phyloP scores from a whole-genome alignment of 805 yeast species.

The Lipomyces lipofer region DNA sequence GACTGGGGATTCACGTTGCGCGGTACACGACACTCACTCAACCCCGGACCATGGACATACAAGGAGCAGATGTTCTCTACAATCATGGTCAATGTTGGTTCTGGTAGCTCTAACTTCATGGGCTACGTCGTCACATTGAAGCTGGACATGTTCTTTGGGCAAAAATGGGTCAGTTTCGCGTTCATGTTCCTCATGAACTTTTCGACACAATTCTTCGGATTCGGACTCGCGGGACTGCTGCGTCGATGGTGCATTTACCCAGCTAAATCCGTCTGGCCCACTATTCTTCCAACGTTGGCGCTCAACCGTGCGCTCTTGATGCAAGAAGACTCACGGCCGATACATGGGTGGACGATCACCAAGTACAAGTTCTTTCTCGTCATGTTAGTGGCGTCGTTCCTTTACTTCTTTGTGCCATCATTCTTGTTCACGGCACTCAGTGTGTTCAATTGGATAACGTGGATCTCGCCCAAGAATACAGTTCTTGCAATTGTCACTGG shows the following conservation, averaged over 20 bases:
- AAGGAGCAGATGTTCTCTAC: slow-evolving; percentile 66
- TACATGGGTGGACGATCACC: slow-evolving; percentile 63
- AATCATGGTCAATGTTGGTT: slow-evolving; percentile 35
- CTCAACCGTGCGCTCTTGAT: slow-evolving; percentile 51
- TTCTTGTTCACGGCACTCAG: slow-evolving; percentile 60
- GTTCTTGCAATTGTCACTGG: slow-evolving; percentile 56
- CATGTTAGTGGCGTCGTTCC: slow-evolving; percentile 44
- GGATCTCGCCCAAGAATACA: slow-evolving; percentile 56
- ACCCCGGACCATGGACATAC: slow-evolving; percentile 60
- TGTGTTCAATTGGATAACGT: slow-evolving; percentile 57
- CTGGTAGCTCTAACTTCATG: slow-evolving; percentile 41
- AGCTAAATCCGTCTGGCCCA: slow-evolving; percentile 56
- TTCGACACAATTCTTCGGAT: slow-evolving; percentile 64
- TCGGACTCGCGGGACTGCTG: slow-evolving; percentile 66
- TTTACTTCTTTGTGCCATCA: slow-evolving; percentile 64
- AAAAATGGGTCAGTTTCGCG: slow-evolving; percentile 45
- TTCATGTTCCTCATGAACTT: slow-evolving; percentile 56
- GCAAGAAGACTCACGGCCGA: slow-evolving; percentile 45
- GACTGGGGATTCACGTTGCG: slow-evolving; percentile 24
- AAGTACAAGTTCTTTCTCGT: slow-evolving; percentile 51
- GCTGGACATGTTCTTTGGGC: slow-evolving; percentile 22
- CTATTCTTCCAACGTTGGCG: slow-evolving; percentile 50
- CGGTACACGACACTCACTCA: slow-evolving; percentile 46
- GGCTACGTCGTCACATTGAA: slow-evolving; percentile 43
- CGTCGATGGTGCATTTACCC: slow-evolving; percentile 51